Conservation (phyloP, 2,329 filamentous ascomycete genomes). For the Xylaria digitata region DNA sequence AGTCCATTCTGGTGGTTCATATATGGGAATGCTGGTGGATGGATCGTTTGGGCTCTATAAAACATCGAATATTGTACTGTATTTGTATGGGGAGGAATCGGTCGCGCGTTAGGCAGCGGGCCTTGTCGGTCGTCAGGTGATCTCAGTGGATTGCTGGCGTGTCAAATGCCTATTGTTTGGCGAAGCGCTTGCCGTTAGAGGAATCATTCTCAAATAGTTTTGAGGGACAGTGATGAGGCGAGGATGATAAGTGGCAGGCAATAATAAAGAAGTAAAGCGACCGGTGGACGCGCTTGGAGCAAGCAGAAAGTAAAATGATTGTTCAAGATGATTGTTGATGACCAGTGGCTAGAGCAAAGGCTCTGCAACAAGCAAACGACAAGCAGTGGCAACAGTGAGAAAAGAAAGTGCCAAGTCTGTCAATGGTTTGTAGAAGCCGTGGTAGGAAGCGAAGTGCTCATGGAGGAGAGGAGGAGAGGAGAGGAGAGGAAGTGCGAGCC, state of each 20-base stretch:
- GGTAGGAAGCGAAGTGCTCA: slow-evolving; percentile 37
- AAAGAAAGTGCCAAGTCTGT: slow-evolving; percentile 46
- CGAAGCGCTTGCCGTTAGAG: slow-evolving; percentile 68
- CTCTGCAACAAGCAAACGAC: slow-evolving; percentile 51
- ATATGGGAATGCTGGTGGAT: slow-evolving; percentile 12
- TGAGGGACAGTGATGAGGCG: slow-evolving; percentile 42
- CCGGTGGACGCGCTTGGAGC: slow-evolving; percentile 43
- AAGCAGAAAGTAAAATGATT: slow-evolving; percentile 49
- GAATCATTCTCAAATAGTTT: slow-evolving; percentile 57
- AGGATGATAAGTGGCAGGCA: slow-evolving; percentile 36
- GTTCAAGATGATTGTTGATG: slow-evolving; percentile 40
- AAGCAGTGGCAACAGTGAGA: slow-evolving; percentile 38
- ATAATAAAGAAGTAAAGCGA: slow-evolving; percentile 41
- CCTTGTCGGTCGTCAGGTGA: slow-evolving; percentile 46
- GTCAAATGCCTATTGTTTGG: slow-evolving; percentile 60
- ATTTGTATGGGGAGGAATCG: slow-evolving; percentile 40
- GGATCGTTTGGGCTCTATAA: slow-evolving; percentile 8
- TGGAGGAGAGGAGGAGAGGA: slow-evolving; percentile 25
- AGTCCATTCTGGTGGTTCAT: slow-evolving; percentile 60
- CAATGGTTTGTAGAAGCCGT: slow-evolving; percentile 41
- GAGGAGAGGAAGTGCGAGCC: slow-evolving; percentile 29
- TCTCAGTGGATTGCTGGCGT: slow-evolving; percentile 40
- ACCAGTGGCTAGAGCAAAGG: slow-evolving; percentile 45
- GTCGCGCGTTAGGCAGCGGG: slow-evolving; percentile 38
- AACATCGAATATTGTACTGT: slow-evolving; percentile 25